Evolutionary conservation across 768 basidiomycete genomes (phyloP).

Genomic region (Rhizopogon vinicolor): DNA sequence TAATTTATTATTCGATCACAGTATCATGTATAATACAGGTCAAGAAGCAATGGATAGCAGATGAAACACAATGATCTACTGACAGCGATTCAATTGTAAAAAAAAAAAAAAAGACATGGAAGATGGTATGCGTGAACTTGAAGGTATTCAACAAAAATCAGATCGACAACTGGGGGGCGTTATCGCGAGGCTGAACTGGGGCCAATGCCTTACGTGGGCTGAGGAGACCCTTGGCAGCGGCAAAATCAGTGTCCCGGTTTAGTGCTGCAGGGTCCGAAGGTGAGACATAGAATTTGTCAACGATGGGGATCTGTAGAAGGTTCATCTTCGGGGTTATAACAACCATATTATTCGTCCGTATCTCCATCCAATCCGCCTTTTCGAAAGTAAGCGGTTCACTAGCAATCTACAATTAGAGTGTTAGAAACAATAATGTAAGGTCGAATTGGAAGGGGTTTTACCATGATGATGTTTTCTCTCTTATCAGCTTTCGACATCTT

Average conservation of each 20-base stretch:
- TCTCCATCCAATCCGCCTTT: constrained; percentile 99
- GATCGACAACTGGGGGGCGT: constrained; percentile 15
- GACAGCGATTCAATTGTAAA: neutral
- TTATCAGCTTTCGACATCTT: constrained; percentile 96
- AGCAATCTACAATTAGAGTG: constrained; percentile 49
- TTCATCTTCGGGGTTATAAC: constrained; percentile 97
- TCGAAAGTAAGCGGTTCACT: constrained; percentile 97
- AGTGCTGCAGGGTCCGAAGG: constrained; percentile 74
- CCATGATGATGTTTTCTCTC: constrained; percentile 94
- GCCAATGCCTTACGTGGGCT: constrained; percentile 46
- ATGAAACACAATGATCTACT: neutral
- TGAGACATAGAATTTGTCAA: constrained; percentile 90
- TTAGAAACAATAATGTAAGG: constrained; percentile 10
- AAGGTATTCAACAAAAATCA: constrained; percentile 6
- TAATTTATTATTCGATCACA: too few relatives aligned
- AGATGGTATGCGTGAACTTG: neutral
- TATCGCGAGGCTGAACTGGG: constrained; percentile 16
- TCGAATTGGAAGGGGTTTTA: constrained; percentile 15
- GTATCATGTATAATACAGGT: too few relatives aligned
- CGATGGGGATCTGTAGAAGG: constrained; percentile 86
- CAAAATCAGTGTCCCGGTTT: constrained; percentile 75
- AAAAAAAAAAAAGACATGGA: neutral
- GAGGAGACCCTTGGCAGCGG: constrained; percentile 81
- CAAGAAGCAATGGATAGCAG: too few relatives aligned
- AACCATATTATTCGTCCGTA: constrained; percentile 93